Percentiles rank a stretch among this genome's conserved stretches.
phyloP scores from a whole-genome alignment of 2,329 filamentous ascomycete species.

The Teratosphaeriaceae sp. region DNA sequence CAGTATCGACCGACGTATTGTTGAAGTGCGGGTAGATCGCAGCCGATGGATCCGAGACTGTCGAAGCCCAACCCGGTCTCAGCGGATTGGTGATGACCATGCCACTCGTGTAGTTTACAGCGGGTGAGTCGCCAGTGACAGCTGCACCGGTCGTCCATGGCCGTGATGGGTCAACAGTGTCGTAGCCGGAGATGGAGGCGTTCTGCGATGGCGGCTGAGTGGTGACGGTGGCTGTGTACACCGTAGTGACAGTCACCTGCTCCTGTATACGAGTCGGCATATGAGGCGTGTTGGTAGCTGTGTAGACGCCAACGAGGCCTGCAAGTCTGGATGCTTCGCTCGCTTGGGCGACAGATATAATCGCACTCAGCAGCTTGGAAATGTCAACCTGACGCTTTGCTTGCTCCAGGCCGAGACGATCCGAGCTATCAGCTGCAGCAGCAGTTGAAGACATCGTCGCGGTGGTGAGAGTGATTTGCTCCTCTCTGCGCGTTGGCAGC shows the following conservation, averaged over 20 bases:
- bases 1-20: slow-evolving; percentile 2
- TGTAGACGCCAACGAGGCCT: no score
- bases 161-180: not conserved
- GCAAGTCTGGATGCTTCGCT: no score
- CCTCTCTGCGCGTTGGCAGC: no score
- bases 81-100: slow-evolving; percentile 1
- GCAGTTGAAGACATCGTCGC: no score
- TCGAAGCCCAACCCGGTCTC: not conserved
- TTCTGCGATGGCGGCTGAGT: not conserved
- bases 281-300: no score
- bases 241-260: not conserved
- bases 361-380: not conserved
- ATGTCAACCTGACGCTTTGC: not conserved
- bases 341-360: not conserved
- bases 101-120: not conserved
- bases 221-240: not conserved
- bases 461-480: no score
- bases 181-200: not conserved
- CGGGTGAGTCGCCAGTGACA: not conserved
- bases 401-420: not conserved
- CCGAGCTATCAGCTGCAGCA: not conserved
- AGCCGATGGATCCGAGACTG: not conserved
- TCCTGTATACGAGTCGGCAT: not conserved
- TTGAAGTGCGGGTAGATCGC: slow-evolving; percentile 5
- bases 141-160: not conserved